phyloP scores from a whole-genome alignment of 768 basidiomycete species.

The Kwoniella sp. region DNA sequence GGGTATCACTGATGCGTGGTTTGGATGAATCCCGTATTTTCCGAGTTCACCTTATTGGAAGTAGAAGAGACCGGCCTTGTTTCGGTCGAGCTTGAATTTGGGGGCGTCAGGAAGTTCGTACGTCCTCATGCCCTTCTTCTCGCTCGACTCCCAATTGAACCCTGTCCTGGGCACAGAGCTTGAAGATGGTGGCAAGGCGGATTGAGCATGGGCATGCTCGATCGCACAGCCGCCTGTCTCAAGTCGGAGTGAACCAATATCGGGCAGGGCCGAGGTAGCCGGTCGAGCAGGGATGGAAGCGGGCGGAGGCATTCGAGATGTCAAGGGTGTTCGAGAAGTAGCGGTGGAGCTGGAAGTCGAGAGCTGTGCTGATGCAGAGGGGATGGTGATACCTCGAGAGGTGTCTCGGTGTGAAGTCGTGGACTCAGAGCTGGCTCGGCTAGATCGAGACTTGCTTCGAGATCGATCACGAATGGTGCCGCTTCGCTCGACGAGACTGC shows the following conservation, averaged over 20 bases:
- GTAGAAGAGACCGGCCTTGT: conserved; percentile 47
- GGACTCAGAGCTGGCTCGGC: background rate
- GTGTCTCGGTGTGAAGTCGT: background rate
- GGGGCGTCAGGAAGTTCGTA: conserved; percentile 39
- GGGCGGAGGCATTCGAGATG: conserved; percentile 16
- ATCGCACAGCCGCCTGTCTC: conserved; percentile 2
- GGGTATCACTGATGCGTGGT: background rate
- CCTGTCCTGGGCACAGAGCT: conserved; percentile 24
- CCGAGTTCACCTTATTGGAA: conserved; percentile 25
- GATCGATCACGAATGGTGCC: conserved; percentile 12
- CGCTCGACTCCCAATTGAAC: conserved; percentile 44
- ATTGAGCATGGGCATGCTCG: background rate
- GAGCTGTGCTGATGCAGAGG: conserved; percentile 3
- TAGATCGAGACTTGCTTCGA: conserved; percentile 14
- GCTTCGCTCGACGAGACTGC: conserved; percentile 11
- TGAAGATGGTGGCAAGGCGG: background rate
- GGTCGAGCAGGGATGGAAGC: conserved; percentile 18
- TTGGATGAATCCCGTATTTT: background rate
- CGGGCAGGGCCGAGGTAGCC: conserved; percentile 10
- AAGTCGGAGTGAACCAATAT: conserved; percentile 9
- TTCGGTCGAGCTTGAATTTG: conserved; percentile 34
- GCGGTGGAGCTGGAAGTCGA: conserved; percentile 18
- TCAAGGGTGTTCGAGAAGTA: conserved; percentile 14
- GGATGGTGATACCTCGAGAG: conserved; percentile 12
- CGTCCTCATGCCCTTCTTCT: conserved; percentile 44